Evolutionary conservation across 2,329 filamentous ascomycete species (phyloP).

Genomic region (Botryotinia narcissicola): DNA sequence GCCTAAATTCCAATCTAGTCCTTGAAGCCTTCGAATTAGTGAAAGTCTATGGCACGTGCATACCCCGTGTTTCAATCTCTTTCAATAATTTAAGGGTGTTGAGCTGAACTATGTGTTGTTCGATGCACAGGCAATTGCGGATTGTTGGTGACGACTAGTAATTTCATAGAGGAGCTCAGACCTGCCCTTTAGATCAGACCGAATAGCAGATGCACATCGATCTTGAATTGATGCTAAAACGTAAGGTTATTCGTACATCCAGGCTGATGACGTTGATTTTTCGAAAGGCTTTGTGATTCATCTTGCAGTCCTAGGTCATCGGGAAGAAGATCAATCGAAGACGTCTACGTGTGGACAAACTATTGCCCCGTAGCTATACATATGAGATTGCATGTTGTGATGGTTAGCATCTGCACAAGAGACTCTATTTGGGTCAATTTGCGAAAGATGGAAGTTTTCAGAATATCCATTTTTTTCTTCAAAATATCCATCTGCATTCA

Average conservation of each 20-base stretch:
- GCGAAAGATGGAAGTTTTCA: neutral
- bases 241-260: neutral
- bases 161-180: slow-evolving; percentile 3
- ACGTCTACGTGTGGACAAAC: neutral
- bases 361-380: slow-evolving; percentile 10
- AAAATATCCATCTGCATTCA: neutral
- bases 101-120: slow-evolving; percentile 20
- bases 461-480: neutral
- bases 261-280: neutral
- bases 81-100: slow-evolving; percentile 4
- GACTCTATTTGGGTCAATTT: neutral
- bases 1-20: neutral
- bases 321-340: neutral
- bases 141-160: slow-evolving; percentile 8
- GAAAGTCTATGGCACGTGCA: slow-evolving; percentile 12
- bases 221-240: neutral
- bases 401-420: slow-evolving; percentile 1
- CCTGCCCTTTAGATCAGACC: slow-evolving; percentile 12
- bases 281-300: neutral
- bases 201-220: slow-evolving; percentile 7
- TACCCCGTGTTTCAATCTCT: slow-evolving; percentile 17
- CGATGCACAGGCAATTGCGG: slow-evolving; percentile 14
- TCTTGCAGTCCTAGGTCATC: neutral
- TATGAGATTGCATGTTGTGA: neutral
- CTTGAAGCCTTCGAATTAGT: neutral